phyloP scores from a whole-genome alignment of 441 rosid genomes.

The Eruca vesicaria region DNA sequence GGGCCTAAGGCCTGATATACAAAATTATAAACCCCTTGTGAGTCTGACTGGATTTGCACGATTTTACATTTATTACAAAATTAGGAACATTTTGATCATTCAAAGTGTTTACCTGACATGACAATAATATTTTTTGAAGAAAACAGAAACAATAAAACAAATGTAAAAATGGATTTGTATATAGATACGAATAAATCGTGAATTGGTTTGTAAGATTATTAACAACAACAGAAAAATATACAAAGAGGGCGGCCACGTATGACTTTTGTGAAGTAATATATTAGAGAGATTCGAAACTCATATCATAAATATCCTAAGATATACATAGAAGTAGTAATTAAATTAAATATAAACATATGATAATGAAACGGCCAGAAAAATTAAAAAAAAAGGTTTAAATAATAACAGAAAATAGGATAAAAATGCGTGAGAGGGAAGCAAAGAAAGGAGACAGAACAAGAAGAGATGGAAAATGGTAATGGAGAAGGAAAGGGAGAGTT shows the following conservation, averaged over 20 bases:
- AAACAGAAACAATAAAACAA: background rate
- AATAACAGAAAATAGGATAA: slow-evolving; percentile 16
- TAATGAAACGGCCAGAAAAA: slow-evolving; percentile 28
- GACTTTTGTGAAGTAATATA: slow-evolving; percentile 30
- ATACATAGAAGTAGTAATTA: background rate
- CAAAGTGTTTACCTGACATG: background rate
- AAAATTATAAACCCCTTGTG: background rate
- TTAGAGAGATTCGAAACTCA: slow-evolving; percentile 21
- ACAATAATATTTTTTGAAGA: background rate
- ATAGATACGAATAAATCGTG: slow-evolving; percentile 3
- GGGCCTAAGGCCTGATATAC: background rate
- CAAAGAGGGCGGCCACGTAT: slow-evolving; percentile 32
- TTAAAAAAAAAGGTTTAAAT: background rate
- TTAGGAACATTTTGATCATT: background rate
- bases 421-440: slow-evolving; percentile 19
- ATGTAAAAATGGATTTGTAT: slow-evolving; percentile 1
- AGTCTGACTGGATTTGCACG: background rate
- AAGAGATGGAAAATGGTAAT: slow-evolving; percentile 35
- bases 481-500: slow-evolving; percentile 38
- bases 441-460: slow-evolving; percentile 2
- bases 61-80: background rate
- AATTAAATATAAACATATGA: background rate
- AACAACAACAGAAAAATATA: background rate
- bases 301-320: slow-evolving; percentile 2
- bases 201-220: slow-evolving; percentile 1